Conservation (phyloP, 2,329 filamentous ascomycete genomes). For the Phyllosticta citriasiana region DNA sequence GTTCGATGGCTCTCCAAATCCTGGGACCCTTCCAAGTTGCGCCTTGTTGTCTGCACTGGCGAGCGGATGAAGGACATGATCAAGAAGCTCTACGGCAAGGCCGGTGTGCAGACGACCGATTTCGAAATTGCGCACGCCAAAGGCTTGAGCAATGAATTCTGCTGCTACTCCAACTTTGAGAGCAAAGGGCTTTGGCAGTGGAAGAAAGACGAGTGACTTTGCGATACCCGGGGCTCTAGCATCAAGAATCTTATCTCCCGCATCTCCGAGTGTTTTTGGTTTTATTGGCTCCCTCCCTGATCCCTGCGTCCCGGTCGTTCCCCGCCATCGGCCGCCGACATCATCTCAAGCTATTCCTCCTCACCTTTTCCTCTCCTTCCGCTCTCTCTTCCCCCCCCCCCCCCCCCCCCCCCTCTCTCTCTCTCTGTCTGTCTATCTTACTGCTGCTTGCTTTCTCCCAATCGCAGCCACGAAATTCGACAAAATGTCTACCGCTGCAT, state of each 20-base stretch:
- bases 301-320: constrained; percentile 1
- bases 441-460: background rate
- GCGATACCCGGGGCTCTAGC: background rate
- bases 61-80: constrained; percentile 63
- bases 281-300: background rate
- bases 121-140: constrained; percentile 61
- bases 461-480: background rate
- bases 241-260: background rate
- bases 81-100: constrained; percentile 54
- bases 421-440: background rate
- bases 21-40: constrained; percentile 25
- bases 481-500: constrained; percentile 45
- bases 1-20: constrained; percentile 59
- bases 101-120: constrained; percentile 54
- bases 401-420: background rate
- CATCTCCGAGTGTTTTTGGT: constrained; percentile 1
- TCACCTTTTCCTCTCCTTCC: background rate
- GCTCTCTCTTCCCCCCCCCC: background rate
- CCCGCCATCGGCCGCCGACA: constrained; percentile 4
- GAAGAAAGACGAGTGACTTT: constrained; percentile 10
- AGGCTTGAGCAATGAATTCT: constrained; percentile 70
- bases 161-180: constrained; percentile 71
- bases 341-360: background rate
- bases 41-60: constrained; percentile 62
- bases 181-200: constrained; percentile 36